Evolutionary conservation across 129 eudicot genomes (phyloP).

Genomic region (Chrysanthemum lavandulifolium): DNA sequence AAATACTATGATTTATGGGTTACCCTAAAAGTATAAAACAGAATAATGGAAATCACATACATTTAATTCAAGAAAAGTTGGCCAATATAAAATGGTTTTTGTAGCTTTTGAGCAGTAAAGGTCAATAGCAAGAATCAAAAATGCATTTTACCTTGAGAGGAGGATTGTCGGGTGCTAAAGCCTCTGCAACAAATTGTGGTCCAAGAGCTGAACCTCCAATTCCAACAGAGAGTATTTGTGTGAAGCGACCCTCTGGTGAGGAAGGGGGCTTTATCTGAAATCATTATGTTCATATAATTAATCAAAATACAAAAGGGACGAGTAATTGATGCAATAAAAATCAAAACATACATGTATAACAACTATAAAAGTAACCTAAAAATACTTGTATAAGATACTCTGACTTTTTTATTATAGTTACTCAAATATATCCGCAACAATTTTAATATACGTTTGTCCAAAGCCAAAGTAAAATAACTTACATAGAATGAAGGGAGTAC

Average conservation of each 20-base stretch:
- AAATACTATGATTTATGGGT: no score
- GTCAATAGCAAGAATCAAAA: not conserved
- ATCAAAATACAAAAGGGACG: not conserved
- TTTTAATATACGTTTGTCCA: not conserved
- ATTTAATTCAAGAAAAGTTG: no score
- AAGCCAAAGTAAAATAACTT: slow-evolving; percentile 14
- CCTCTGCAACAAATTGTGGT: slow-evolving; percentile 99
- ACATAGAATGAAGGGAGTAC: not conserved
- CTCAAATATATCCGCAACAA: not conserved
- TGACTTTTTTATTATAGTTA: not conserved
- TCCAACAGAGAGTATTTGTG: slow-evolving; percentile 93
- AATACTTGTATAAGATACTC: no score
- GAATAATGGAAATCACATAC: no score
- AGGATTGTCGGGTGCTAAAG: slow-evolving; percentile 98
- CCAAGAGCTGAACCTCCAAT: slow-evolving; percentile 99
- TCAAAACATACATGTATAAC: not conserved
- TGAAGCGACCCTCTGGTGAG: slow-evolving; percentile 55
- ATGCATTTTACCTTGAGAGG: slow-evolving; percentile 75
- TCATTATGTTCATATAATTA: slow-evolving; percentile 3
- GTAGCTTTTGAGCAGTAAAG: not conserved
- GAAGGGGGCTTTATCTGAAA: slow-evolving; percentile 35
- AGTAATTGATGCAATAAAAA: not conserved
- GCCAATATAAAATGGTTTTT: not conserved
- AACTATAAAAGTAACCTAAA: not conserved
- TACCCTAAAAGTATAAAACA: no score